Evolutionary conservation across 106 monocot species (phyloP).

Genomic region (Ottelia alismoides): DNA sequence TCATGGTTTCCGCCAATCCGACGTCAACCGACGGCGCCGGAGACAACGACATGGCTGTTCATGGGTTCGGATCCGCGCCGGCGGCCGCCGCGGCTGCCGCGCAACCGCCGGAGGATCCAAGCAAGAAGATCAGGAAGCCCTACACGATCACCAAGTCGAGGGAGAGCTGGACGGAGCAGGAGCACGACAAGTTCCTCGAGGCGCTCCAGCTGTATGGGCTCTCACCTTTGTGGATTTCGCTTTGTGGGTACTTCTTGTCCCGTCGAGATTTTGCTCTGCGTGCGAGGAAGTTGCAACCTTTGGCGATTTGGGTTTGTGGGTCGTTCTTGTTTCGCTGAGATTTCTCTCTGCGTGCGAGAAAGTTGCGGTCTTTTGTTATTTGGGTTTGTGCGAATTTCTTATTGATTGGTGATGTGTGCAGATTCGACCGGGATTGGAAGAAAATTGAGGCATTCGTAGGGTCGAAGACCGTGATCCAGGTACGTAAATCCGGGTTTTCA

Average conservation of each 20-base stretch:
- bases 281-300: background rate
- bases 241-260: background rate
- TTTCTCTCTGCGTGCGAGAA: background rate
- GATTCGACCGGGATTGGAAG: constrained; percentile 30
- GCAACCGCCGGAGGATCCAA: constrained; percentile 17
- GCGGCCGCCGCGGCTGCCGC: background rate
- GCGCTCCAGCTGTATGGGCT: constrained; percentile 39
- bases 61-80: too few relatives aligned
- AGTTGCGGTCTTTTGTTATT: background rate
- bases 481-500: too few relatives aligned
- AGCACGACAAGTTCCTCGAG: constrained; percentile 56
- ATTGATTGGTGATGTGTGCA: constrained; percentile 2
- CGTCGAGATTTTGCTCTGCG: background rate
- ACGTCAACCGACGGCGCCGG: background rate
- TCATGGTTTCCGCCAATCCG: background rate
- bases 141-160: constrained; percentile 68
- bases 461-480: constrained; percentile 30
- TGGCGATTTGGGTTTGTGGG: background rate
- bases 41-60: constrained; percentile 7
- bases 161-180: constrained; percentile 68
- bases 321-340: background rate
- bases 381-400: background rate
- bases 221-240: background rate
- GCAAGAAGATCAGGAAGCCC: constrained; percentile 68
- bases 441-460: constrained; percentile 31